These are phyloP conservation scores for Epichloe coenophiala DNA, from an alignment of 2,329 filamentous ascomycete species.

Conservation along the genomic window DNA sequence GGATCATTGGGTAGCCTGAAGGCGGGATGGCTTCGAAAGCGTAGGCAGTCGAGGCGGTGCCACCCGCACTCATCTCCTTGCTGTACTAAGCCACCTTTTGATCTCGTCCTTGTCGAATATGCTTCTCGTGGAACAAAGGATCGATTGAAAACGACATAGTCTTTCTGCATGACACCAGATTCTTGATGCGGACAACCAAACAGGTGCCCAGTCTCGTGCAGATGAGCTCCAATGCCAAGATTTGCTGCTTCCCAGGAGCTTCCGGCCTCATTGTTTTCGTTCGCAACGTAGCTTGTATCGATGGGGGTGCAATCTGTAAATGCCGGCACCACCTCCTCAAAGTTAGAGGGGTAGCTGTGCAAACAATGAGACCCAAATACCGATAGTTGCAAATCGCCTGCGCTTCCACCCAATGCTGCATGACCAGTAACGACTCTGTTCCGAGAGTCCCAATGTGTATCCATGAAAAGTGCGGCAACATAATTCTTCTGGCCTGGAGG, in stretches of 20 bases:
- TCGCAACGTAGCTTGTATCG: constrained; percentile 65
- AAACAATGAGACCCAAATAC: constrained; percentile 88
- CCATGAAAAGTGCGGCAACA: constrained; percentile 74
- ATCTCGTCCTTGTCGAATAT: constrained; percentile 76
- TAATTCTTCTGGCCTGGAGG: constrained; percentile 71
- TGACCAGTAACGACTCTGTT: constrained; percentile 63
- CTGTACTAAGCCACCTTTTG: constrained; percentile 62
- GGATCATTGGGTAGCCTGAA: constrained; percentile 73
- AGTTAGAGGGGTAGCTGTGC: constrained; percentile 76
- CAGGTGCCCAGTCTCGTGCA: constrained; percentile 82
- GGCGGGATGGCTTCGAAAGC: constrained; percentile 81
- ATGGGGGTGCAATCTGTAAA: constrained; percentile 87
- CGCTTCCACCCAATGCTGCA: constrained; percentile 65
- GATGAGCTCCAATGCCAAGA: constrained; percentile 81
- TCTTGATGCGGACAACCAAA: constrained; percentile 86
- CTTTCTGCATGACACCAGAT: constrained; percentile 79
- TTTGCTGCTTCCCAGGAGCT: constrained; percentile 95
- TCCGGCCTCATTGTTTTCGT: constrained; percentile 75
- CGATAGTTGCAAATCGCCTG: constrained; percentile 64
- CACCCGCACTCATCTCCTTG: constrained; percentile 76
- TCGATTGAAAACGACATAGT: constrained; percentile 74
- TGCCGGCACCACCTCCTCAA: constrained; percentile 81
- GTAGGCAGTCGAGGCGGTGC: constrained; percentile 80
- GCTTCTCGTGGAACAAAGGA: constrained; percentile 72
- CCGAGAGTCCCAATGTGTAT: constrained; percentile 72